These are phyloP conservation scores for Fusarium sp. DNA, from an alignment of 2,329 filamentous ascomycete species.

Conservation along the genomic window DNA sequence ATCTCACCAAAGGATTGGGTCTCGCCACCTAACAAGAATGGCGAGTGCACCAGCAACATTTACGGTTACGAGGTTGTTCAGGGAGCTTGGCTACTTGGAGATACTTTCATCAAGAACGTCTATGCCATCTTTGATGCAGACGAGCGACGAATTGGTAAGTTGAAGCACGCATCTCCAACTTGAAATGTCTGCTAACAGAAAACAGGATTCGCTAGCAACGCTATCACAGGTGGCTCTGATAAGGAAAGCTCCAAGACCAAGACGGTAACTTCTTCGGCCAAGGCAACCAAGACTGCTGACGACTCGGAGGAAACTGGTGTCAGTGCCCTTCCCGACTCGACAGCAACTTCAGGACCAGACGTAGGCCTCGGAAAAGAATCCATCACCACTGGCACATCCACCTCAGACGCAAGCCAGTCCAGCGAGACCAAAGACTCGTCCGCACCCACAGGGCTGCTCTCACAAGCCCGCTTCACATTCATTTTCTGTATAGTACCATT, in stretches of 20 bases:
- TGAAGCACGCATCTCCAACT: fast-evolving
- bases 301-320: slow-evolving; percentile 21
- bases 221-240: slow-evolving; percentile 20
- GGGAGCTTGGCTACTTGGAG: slow-evolving; percentile 82
- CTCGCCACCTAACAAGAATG: slow-evolving; percentile 54
- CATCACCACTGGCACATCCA: slow-evolving; percentile 34
- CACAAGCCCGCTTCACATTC: slow-evolving; percentile 38
- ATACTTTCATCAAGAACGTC: slow-evolving; percentile 89
- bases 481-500: slow-evolving; percentile 43
- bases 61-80: slow-evolving; percentile 76
- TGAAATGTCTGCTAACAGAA: slow-evolving; percentile 10
- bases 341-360: slow-evolving; percentile 23
- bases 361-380: slow-evolving; percentile 41
- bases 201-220: slow-evolving; percentile 37
- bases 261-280: slow-evolving; percentile 12
- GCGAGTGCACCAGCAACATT: slow-evolving; percentile 75
- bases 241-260: slow-evolving; percentile 13
- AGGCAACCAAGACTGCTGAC: slow-evolving; percentile 27
- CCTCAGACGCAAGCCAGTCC: slow-evolving; percentile 24
- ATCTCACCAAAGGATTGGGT: slow-evolving; percentile 80
- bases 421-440: slow-evolving; percentile 39
- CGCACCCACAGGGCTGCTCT: slow-evolving; percentile 27
- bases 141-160: slow-evolving; percentile 68
- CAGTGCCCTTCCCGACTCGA: slow-evolving; percentile 26
- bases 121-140: slow-evolving; percentile 88